Evolutionary conservation across 768 basidiomycete species (phyloP).

Genomic region (Naganishia onofrii): DNA sequence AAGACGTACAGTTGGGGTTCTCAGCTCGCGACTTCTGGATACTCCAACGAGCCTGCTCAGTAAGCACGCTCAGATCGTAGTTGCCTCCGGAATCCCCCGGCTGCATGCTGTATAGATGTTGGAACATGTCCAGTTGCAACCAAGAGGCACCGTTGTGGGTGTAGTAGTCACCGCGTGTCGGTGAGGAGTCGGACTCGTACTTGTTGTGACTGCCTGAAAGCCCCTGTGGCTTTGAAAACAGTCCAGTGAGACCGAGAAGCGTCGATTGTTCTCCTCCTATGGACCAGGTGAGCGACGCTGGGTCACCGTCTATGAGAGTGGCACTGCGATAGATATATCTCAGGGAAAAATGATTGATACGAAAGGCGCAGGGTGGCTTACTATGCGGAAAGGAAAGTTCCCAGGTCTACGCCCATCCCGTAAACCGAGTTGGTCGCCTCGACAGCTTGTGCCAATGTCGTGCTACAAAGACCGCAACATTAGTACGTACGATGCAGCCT

Average conservation of each 20-base stretch:
- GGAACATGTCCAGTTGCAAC: conserved; percentile 21
- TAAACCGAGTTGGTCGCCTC: conserved; percentile 16
- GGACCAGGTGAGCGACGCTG: conserved; percentile 10
- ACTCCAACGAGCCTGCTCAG: conserved; percentile 19
- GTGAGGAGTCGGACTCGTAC: conserved; percentile 24
- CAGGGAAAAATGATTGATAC: neutral
- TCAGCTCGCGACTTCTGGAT: conserved; percentile 26
- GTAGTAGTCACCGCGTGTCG: conserved; percentile 11
- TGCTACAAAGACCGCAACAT: conserved; percentile 18
- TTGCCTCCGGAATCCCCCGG: conserved; percentile 23
- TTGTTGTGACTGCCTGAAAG: conserved; percentile 27
- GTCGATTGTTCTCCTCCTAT: conserved; percentile 19
- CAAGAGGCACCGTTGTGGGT: neutral
- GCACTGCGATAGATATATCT: neutral
- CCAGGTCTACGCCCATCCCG: conserved; percentile 13
- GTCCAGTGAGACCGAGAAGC: conserved; percentile 4
- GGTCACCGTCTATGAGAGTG: conserved; percentile 23
- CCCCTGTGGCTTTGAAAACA: conserved; percentile 18
- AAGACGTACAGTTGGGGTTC: conserved; percentile 21
- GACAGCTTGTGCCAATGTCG: conserved; percentile 12
- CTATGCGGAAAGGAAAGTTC: conserved; percentile 1
- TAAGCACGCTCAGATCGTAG: conserved; percentile 23
- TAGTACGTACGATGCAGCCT: neutral
- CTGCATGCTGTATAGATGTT: conserved; percentile 21
- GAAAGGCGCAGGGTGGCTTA: neutral